Evolutionary conservation across 2,329 filamentous ascomycete species (phyloP), one percentile per base, ranked within the genome.

Genomic region (Pseudogymnoascus destructans): DNA sequence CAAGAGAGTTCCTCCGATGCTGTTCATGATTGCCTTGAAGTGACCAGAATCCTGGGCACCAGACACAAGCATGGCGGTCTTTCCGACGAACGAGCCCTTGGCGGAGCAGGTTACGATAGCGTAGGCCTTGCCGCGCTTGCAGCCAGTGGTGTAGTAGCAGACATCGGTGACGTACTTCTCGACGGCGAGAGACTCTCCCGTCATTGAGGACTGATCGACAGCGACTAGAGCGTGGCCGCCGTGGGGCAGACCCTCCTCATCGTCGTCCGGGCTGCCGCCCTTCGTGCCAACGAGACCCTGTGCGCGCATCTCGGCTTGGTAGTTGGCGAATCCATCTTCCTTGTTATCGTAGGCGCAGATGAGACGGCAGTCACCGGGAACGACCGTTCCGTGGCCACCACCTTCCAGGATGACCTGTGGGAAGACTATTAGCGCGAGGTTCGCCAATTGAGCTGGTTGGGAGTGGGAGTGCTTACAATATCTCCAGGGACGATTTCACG

Each of bases 21-120:
- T 85, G 79, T 89, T 84, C 86, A 89, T 89, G 77, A 89, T 86
- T 64, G 85, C 85, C 77, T 89, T 88, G 80, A 87, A 87, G 73
- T 87, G 84, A 74, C 85, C 86, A 68, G 83, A 79, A 71, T 88
- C 86, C 73, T 87, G 78, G 64, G 86, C 85, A 64, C 85, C 85
- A 74, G 87, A 81, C 56, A 89, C 85, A 57, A 89, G 78, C 65
- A 80, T 79, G 62, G 86, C 86, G 65, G 85, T 89, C 71, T 81
- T 82, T 74, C 86, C 86, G 71, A 89, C 85, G 75, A 89, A 89
- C 60, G 85, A 89, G 73, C 80, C 78, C 69, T 79, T 81, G 59
- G 86, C 86, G 62, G 82, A 81, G 64, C 82, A 80, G 60, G 79
- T 79, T 67, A 83, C 79, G 62, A 89, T 77, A 67, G 77, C 83